Evolutionary conservation across 495 filamentous ascomycete species (phyloP), one percentile per base, ranked within the genome.

Genomic region (Penicillium dipodomyicola): DNA sequence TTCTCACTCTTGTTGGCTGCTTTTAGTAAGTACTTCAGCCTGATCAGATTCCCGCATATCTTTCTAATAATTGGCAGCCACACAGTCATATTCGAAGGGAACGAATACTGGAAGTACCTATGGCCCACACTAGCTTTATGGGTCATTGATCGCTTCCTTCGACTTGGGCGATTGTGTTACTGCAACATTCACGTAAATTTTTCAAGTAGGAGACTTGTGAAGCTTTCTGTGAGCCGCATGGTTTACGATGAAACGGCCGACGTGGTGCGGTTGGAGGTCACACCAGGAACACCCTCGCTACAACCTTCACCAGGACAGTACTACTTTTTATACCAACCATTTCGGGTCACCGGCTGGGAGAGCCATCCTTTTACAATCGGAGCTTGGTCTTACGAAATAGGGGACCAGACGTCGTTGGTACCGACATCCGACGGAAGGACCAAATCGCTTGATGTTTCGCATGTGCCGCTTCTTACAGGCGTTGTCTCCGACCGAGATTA

Each of bases 351-450:
- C 12, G 77, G 77, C 23, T 85, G 82, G 80, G 79, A 85, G 56
- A 83, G 73, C 49, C 84, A 86, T 54, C 84, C 83, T 0, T 86
- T 86, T 56, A 85, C 83, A 0, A 63, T 85, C 6, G 81, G 79
- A 3, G 61, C 67, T 19, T 79, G 75, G 77, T 67, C 57, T 11
- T 70, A 67, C 30, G 58, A 69, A 12, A n/a, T 56, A 14, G 61
- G 46, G 3, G 42, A 51, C 4, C 27, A 4, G 3, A 43, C 32
- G 0, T 35, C 50, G 37, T 41, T 52, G 1, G 11, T n/a, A 33
- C 37, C 55, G 3, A 37, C 52, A 5, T 27, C 35, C 5, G 14
- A 15, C 0, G 17, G 47, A 67, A 65, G 15, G 9, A 29, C 49
- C n/a, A 48, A 60, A 10, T 29, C 33, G 0, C 7, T 63, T 5